Base-by-base conservation (phyloP, 306 rosid genomes). In the Fragaria nilgerrensis region DNA sequence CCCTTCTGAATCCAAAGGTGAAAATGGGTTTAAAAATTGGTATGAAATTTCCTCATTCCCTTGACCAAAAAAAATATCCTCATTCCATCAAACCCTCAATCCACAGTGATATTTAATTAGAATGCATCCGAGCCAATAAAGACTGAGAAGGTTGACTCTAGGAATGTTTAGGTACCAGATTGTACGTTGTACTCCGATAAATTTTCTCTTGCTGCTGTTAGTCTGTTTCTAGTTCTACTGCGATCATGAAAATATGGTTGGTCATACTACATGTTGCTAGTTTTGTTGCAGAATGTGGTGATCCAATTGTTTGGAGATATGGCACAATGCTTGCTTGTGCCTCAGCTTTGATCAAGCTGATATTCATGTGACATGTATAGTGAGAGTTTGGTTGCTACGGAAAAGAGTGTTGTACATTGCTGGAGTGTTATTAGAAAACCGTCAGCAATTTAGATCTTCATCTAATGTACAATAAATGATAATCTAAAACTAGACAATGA, bases 371-470 rank as follows among this genome's bases (percentile, higher is more conserved):
- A 59, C 17, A 4, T 25, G 65, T 59, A 23, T 25, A 59, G 13
- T 59, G 65, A 25, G 17, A 59, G 17, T 3, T 58, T 58, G 64
- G 7, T 58, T 58, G 19, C 27, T 55, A 56, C 29, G 34, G 64
- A 23, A 58, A 56, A 22, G 2, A 58, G 64, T 58, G 64, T 22
- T 22, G 36, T 72, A 34, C 29, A 77, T 56, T 47, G 70, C 78
- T 70, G 62, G 75, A 82, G 78, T 63, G 23, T 45, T 23, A 29
- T 56, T 73, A 59, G 52, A 71, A 16, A 65, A 67, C 68, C 12
- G 71, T 39, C 72, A 77, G 73, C 62, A 68, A 72, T 68, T 53
- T 72, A 56, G 47, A 41, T 75, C 22, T 25, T 66, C 49, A 76
- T 58, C 68, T 71, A 68, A 75, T 39, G 17, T 53, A 36, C 20